phyloP scores from a whole-genome alignment of 257 asterid genomes.

The Ajuga chamaepitys region DNA sequence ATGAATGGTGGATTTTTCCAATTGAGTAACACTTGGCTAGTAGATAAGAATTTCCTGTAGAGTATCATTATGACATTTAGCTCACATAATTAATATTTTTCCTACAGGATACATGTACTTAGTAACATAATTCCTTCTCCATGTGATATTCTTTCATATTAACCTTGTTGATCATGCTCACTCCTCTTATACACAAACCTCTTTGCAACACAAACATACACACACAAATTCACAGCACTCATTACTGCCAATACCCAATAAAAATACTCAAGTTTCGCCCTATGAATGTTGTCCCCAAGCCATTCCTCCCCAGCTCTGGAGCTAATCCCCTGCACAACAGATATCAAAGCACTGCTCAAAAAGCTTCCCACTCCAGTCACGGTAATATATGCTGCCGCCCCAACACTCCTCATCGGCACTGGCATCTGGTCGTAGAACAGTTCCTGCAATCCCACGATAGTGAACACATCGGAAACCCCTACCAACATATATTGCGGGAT shows the following conservation, averaged over 20 bases:
- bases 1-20: too few relatives aligned
- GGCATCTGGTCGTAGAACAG: constrained; percentile 63
- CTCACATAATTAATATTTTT: too few relatives aligned
- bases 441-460: constrained; percentile 58
- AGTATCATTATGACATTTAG: too few relatives aligned
- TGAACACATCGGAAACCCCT: constrained; percentile 45
- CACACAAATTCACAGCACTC: constrained; percentile 37
- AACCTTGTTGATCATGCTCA: background rate
- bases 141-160: background rate
- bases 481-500: constrained; percentile 42
- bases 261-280: constrained; percentile 31
- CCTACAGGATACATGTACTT: too few relatives aligned
- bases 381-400: constrained; percentile 50
- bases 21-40: too few relatives aligned
- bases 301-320: constrained; percentile 30
- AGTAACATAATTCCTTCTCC: too few relatives aligned
- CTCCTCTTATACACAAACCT: constrained; percentile 35
- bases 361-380: constrained; percentile 47
- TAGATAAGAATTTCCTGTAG: too few relatives aligned
- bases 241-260: constrained; percentile 46
- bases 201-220: constrained; percentile 31
- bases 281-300: constrained; percentile 46
- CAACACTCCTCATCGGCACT: constrained; percentile 42
- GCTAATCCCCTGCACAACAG: constrained; percentile 32
- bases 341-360: constrained; percentile 36